These are phyloP conservation scores for Entelexis sorbosivorans DNA, from an alignment of 1,139 yeast genomes.

Conservation along the genomic window DNA sequence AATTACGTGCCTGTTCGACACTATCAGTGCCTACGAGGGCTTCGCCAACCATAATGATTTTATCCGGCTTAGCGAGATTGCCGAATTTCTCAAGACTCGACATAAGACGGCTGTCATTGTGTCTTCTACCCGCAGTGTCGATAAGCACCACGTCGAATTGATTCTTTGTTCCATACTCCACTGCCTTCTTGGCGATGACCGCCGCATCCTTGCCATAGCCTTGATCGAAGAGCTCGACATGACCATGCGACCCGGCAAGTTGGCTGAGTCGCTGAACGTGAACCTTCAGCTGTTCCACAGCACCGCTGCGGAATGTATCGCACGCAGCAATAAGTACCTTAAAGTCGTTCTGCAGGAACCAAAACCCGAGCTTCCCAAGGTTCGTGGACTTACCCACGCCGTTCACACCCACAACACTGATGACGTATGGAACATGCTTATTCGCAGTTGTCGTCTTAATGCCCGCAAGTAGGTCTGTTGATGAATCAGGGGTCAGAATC, in stretches of 20 bases:
- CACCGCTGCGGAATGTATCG: constrained; percentile 96
- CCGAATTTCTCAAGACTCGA: constrained; percentile 93
- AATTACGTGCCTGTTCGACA: constrained; percentile 87
- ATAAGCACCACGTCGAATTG: constrained; percentile 77
- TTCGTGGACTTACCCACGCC: constrained; percentile 98
- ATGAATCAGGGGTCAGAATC: constrained; percentile 82
- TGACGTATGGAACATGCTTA: constrained; percentile 58
- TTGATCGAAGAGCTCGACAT: constrained; percentile 76
- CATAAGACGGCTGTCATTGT: constrained; percentile 89
- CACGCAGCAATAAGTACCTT: constrained; percentile 90
- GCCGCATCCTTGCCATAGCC: constrained; percentile 98
- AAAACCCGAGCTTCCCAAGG: constrained; percentile 84
- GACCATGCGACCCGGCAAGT: constrained; percentile 44
- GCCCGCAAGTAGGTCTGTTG: constrained; percentile 76
- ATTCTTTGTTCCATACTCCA: constrained; percentile 55
- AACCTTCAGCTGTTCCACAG: constrained; percentile 90
- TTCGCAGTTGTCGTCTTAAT: constrained; percentile 41
- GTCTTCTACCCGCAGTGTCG: constrained; percentile 97
- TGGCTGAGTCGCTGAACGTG: constrained; percentile 77
- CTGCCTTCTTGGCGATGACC: constrained; percentile 88
- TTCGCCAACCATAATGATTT: constrained; percentile 96
- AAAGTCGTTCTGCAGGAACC: constrained; percentile 84
- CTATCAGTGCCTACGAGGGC: constrained; percentile 97
- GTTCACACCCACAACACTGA: constrained; percentile 93
- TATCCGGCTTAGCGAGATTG: constrained; percentile 89